phyloP scores from a whole-genome alignment of 768 basidiomycete species.

The Mycena olivaceomarginata region DNA sequence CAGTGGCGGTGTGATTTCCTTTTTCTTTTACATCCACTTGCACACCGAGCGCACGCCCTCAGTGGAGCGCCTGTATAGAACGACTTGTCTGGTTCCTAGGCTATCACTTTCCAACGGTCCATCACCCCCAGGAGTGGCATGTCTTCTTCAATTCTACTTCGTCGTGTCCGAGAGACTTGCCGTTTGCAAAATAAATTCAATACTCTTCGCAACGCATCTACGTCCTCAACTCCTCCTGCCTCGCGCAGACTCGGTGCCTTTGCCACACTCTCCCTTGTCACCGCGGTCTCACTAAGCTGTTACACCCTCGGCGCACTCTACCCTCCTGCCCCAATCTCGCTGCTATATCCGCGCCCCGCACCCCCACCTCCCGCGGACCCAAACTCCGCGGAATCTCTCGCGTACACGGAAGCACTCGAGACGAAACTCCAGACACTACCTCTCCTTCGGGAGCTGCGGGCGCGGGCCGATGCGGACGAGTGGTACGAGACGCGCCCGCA shows the following conservation, averaged over 20 bases:
- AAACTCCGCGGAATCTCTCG: constrained; percentile 74
- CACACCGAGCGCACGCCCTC: neutral
- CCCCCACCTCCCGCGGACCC: constrained; percentile 78
- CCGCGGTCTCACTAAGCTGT: constrained; percentile 60
- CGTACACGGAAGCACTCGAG: constrained; percentile 81
- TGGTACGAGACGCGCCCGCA: constrained; percentile 92
- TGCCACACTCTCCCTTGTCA: constrained; percentile 45
- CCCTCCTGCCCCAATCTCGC: constrained; percentile 79
- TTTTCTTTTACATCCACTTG: neutral
- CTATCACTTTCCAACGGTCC: neutral
- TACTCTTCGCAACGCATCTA: neutral
- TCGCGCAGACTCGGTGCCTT: constrained; percentile 33
- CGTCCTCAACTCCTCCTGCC: neutral
- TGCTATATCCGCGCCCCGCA: constrained; percentile 86
- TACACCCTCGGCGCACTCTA: constrained; percentile 80
- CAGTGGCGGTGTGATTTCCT: neutral
- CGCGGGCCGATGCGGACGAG: constrained; percentile 67
- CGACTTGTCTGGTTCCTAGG: too few species aligned
- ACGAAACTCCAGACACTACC: constrained; percentile 80
- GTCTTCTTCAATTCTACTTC: neutral
- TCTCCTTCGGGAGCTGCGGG: constrained; percentile 70
- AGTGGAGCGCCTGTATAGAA: too few species aligned
- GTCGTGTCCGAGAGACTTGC: neutral
- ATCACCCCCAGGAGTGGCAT: neutral
- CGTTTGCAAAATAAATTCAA: neutral